Conservation (phyloP, 2,329 filamentous ascomycete genomes). For the Aspergillus viridinutans region DNA sequence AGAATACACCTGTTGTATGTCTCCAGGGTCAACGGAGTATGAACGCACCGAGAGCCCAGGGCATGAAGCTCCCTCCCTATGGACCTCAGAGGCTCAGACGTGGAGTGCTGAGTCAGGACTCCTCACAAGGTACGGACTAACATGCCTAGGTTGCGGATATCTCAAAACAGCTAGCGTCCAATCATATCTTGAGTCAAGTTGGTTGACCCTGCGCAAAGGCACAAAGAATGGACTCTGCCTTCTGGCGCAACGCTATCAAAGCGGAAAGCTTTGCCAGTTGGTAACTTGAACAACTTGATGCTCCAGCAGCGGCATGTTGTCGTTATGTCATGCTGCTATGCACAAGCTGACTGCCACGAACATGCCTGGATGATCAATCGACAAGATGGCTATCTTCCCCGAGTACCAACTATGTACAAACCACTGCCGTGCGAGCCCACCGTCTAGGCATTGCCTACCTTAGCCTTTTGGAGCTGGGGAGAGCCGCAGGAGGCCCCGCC, state of each 20-base stretch:
- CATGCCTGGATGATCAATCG: too few relatives aligned
- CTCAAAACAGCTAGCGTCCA: neutral
- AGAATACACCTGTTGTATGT: too few relatives aligned
- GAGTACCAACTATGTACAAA: neutral
- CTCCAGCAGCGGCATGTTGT: neutral
- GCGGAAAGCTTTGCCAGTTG: neutral
- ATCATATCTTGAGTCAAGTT: neutral
- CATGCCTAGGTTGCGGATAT: neutral
- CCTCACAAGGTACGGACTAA: neutral
- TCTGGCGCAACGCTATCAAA: neutral
- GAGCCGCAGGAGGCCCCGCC: too few relatives aligned
- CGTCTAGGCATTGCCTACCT: neutral
- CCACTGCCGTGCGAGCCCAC: neutral
- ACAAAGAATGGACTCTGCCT: neutral
- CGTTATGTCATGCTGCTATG: neutral
- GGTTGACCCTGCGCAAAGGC: neutral
- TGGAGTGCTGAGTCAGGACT: neutral
- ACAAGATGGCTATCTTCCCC: neutral
- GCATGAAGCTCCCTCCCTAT: too few relatives aligned
- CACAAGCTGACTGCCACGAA: neutral
- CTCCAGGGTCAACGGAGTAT: too few relatives aligned
- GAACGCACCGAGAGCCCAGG: too few relatives aligned
- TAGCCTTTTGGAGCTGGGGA: neutral
- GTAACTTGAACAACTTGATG: neutral
- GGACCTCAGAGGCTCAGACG: too few relatives aligned